phyloP scores from a whole-genome alignment of 768 basidiomycete genomes.

The Mycena haematopus region DNA sequence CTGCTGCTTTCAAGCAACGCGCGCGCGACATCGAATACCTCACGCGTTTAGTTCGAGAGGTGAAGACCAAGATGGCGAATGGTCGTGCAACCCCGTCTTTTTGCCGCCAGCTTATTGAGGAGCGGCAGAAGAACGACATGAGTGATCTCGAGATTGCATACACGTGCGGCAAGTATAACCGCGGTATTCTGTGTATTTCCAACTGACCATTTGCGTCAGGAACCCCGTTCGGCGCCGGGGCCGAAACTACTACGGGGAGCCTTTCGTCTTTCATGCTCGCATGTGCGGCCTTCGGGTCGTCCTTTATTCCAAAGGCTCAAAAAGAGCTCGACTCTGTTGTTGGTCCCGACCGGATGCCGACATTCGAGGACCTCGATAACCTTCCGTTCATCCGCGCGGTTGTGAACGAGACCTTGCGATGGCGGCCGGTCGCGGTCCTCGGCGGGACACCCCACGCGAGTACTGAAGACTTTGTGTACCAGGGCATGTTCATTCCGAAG shows the following conservation, averaged over 20 bases:
- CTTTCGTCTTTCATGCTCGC: conserved; percentile 41
- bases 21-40: conserved; percentile 47
- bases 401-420: conserved; percentile 47
- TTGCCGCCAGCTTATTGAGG: conserved; percentile 44
- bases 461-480: conserved; percentile 44
- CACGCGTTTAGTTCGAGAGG: conserved; percentile 47
- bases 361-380: conserved; percentile 40
- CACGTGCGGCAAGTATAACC: conserved; percentile 39
- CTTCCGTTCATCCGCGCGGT: conserved; percentile 46
- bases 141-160: conserved; percentile 52
- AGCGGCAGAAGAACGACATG: conserved; percentile 46
- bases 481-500: conserved; percentile 47
- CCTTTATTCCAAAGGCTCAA: conserved; percentile 46
- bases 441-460: conserved; percentile 46
- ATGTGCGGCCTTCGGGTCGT: conserved; percentile 25
- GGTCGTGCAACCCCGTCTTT: conserved; percentile 49
- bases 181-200: neutral
- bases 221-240: conserved; percentile 52
- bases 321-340: conserved; percentile 46
- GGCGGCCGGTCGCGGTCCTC: conserved; percentile 43
- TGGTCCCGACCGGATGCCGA: conserved; percentile 45
- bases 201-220: conserved; percentile 11
- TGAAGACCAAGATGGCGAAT: conserved; percentile 47
- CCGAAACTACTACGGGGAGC: conserved; percentile 48
- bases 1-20: conserved; percentile 33